Percentiles rank a stretch among this genome's conserved stretches.
Evolutionary conservation across 2,329 filamentous ascomycete genomes (phyloP).

Genomic region (Hypoxylon sp.): DNA sequence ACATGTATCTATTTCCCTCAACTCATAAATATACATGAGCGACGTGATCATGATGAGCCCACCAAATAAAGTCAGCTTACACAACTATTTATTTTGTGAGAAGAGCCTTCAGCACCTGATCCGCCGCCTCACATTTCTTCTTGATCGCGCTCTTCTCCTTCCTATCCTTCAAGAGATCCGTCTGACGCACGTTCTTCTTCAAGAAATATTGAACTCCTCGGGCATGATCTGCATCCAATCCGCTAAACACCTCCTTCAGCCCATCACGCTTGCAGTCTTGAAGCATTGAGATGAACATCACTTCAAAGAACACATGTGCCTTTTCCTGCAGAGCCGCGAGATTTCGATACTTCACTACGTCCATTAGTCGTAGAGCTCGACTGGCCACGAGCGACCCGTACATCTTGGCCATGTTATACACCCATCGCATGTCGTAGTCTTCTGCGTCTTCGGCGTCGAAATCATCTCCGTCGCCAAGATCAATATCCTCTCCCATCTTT

Average conservation of each 20-base stretch:
- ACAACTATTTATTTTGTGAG: slow-evolving; percentile 41
- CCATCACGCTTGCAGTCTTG: slow-evolving; percentile 72
- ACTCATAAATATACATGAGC: background rate
- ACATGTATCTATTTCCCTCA: slow-evolving; percentile 12
- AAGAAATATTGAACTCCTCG: slow-evolving; percentile 85
- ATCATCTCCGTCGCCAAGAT: slow-evolving; percentile 70
- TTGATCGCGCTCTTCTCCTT: slow-evolving; percentile 64
- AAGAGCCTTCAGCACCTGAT: slow-evolving; percentile 55
- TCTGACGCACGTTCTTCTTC: slow-evolving; percentile 79
- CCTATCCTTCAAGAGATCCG: slow-evolving; percentile 67
- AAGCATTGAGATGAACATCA: slow-evolving; percentile 83
- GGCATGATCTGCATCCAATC: slow-evolving; percentile 76
- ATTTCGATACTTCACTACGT: slow-evolving; percentile 78
- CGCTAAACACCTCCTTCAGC: slow-evolving; percentile 77
- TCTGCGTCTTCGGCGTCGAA: slow-evolving; percentile 70
- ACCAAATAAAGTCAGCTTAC: slow-evolving; percentile 3
- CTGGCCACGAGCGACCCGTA: slow-evolving; percentile 67
- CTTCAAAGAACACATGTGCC: slow-evolving; percentile 83
- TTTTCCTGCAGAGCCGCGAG: slow-evolving; percentile 83
- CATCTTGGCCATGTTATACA: slow-evolving; percentile 69
- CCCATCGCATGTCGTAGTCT: slow-evolving; percentile 66
- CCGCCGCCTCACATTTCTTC: slow-evolving; percentile 63
- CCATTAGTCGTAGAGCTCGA: slow-evolving; percentile 61
- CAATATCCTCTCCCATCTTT: slow-evolving; percentile 82
- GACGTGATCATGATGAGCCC: background rate